Evolutionary conservation across 1,284 basidiomycete genomes (phyloP), one percentile per base, ranked within the genome.

Genomic region (Malassezia pachydermatis): DNA sequence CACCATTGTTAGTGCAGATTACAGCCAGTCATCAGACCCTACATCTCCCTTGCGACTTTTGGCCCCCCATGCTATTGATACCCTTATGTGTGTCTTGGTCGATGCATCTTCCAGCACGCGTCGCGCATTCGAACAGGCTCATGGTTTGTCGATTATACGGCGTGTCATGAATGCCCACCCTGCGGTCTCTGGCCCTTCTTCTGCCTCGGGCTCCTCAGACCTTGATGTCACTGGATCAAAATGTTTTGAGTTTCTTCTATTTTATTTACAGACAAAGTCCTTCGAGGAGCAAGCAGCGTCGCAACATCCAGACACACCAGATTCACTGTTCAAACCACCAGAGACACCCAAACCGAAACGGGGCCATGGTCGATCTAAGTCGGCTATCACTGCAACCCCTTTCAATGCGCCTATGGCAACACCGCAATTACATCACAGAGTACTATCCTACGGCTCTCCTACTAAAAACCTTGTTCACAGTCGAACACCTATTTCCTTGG

Each of bases 71-170:
- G 43, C 50, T 4, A 27, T 52, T 11, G 50, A 52, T 33, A 52
- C 50, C 32, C 50, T 52, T 9, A 52, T 52, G 50, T 52, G 50
- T 35, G 41, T 40, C 1, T 41, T 52, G 5, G 50, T 52, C 7
- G 50, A 52, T 22, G 50, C 50, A 7, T 29, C 44, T 1, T 6
- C 39, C 5, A 32, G 37, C 14, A 32, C 28, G 6, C 41, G 50
- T 23, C 32, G 39, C 34, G 14, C 44, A 11, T 52, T 52, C 24
- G 50, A 52, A 34, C 50, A 52, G n/a, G 45, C 40, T 5, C 28
- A 43, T n/a, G 50, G 50, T 17, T 25, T 43, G n/a, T 35, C 44
- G 3, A 36, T 43, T 14, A 28, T 45, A 7, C 50, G 50, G 16
- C 39, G 50, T 11, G 44, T 52, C 13, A 46, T 46, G 50, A 41